Base-by-base conservation (phyloP, 2,329 filamentous ascomycete genomes). In the Calonectria ilicicola region DNA sequence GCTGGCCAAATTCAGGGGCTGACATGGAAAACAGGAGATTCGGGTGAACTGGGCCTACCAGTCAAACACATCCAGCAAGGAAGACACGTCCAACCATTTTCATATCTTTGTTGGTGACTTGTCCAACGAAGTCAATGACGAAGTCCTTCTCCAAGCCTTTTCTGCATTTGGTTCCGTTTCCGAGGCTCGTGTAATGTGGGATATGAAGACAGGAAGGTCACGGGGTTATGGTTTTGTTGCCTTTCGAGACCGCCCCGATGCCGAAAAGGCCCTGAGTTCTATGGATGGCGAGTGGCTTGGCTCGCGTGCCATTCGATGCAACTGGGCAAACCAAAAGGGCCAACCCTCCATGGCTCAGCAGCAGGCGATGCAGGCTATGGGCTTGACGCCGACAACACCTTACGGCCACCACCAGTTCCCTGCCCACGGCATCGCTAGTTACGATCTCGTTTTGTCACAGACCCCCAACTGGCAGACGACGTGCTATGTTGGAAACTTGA, bases 301-400 rank as follows among this genome's bases (percentile, higher is more conserved):
- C 67, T 98, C 97, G 80, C 94, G 97, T 76, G 97, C 97, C 47
- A 99, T 99, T 82, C 96, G 97, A 79, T 98, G 96, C 91, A 99
- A 99, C 89, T 99, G 97, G 97, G 97, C 97, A 73, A 99, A 99
- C 87, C 97, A 99, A 83, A 99, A 99, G 89, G 97, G 97, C n/a
- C 97, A 99, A 82, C 97, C 97, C 69, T 98, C 97, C 2, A 98
- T 98, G 84, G 95, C 96, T 62, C 96, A 99, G 87, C 97, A 98
- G 86, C 95, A 98, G 85, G 95, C 95, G 44, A 97, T 99, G 95
- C 93, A 93, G 74, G 94, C 95, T 72, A 98, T 98, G 95, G 97
- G 97, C 82, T 96, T 99, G 93, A 98, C 96, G 29, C 97, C 97
- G 6, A 98, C 96, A 35, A 98, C 96, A 58, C 95, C 96, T 15